phyloP scores from a whole-genome alignment of 768 basidiomycete genomes.

The Trametes meyenii region DNA sequence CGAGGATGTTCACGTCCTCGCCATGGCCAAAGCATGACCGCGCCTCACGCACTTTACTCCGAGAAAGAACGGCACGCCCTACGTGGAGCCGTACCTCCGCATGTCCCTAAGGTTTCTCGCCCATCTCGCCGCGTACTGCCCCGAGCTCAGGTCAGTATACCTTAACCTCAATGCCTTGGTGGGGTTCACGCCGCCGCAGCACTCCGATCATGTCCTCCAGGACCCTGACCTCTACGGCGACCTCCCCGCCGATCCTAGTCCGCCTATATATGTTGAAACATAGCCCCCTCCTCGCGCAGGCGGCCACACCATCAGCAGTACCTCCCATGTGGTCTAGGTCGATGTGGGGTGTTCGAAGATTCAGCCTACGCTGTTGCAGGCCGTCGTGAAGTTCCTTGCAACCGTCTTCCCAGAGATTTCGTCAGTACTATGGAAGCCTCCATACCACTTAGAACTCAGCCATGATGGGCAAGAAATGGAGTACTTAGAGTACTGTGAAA shows the following conservation, averaged over 20 bases:
- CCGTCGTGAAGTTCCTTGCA: too few relatives aligned
- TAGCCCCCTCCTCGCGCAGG: too few relatives aligned
- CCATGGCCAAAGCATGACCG: background rate
- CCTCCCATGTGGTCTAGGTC: too few relatives aligned
- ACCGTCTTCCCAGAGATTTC: too few relatives aligned
- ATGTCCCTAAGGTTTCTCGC: background rate
- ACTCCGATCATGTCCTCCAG: background rate
- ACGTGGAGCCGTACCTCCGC: background rate
- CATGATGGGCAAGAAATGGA: background rate
- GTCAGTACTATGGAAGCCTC: too few relatives aligned
- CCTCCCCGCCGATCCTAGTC: background rate
- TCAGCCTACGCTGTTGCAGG: too few relatives aligned
- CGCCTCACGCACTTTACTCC: background rate
- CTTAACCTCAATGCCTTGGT: background rate
- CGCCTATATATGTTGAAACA: background rate
- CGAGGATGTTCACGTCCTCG: background rate
- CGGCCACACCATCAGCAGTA: too few relatives aligned
- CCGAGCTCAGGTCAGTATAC: background rate
- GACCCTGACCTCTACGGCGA: background rate
- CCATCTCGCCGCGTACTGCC: background rate
- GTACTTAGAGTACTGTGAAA: background rate
- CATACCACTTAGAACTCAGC: background rate
- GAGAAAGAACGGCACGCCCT: background rate
- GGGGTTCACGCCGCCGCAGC: background rate
- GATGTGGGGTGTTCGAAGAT: too few relatives aligned